A percentile compares a stretch with the other conserved stretches of the same genome.
Evolutionary conservation across 2,329 filamentous ascomycete genomes (phyloP).

Genomic region (Aspergillus sp.): DNA sequence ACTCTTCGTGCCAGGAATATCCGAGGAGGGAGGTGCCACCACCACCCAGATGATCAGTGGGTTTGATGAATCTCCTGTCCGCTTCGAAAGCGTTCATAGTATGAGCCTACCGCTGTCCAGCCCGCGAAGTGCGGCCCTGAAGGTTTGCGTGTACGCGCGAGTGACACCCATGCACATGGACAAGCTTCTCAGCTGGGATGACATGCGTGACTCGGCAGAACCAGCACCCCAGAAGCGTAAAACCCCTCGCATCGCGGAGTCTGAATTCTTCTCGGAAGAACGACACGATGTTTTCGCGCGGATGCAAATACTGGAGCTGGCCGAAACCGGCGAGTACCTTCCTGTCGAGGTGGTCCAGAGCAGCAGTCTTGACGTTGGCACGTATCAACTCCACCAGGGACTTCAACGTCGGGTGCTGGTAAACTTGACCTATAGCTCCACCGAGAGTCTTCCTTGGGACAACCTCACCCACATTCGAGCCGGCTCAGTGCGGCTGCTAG

Average conservation of each 20-base stretch:
- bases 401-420: constrained; percentile 85
- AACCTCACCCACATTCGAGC: constrained; percentile 75
- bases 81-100: constrained; percentile 96
- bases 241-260: constrained; percentile 75
- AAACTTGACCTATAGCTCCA: constrained; percentile 87
- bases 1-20: constrained; percentile 89
- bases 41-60: constrained; percentile 92
- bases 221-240: constrained; percentile 58
- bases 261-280: constrained; percentile 90
- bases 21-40: constrained; percentile 85
- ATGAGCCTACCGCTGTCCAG: constrained; percentile 88
- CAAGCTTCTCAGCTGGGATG: constrained; percentile 97
- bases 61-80: constrained; percentile 88
- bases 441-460: constrained; percentile 84
- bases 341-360: constrained; percentile 91
- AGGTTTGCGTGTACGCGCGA: constrained; percentile 87
- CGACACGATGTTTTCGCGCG: constrained; percentile 89
- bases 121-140: constrained; percentile 70
- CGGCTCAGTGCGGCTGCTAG: constrained; percentile 78
- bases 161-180: constrained; percentile 93
- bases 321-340: constrained; percentile 85
- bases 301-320: constrained; percentile 85
- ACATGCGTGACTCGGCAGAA: constrained; percentile 78
- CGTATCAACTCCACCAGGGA: constrained; percentile 93
- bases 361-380: constrained; percentile 78